Evolutionary conservation across 177 flowering plant species (phyloP), one percentile per base, ranked within the genome.

Genomic region (Vitis hybrid): DNA sequence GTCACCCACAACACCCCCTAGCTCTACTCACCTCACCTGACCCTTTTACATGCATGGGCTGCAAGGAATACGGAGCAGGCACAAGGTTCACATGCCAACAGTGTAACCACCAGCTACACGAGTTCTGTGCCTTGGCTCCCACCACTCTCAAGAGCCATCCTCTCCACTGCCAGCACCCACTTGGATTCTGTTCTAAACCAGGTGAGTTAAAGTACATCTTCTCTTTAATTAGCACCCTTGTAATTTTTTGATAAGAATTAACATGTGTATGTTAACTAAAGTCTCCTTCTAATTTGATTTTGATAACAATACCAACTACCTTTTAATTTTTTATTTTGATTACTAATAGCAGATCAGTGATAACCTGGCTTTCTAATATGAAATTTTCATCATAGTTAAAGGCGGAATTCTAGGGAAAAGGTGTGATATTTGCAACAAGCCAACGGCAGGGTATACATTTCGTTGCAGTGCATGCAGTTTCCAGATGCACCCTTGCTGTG

Each of bases 21-120:
- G 49, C 56, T 2, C 77, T 51, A 49, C 59, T 90, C 2, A 65
- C 40, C 64, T 60, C 71, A 51, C 82, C 86, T 3, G 83, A 85
- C 40, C 78, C 81, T 8, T 93, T 88, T 74, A 84, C 80, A 18
- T 91, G 98, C 80, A 63, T 63, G 61, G 92, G 89, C 30, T 93
- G 98, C 86, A 89, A 87, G 77, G 98, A 93, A 54, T 80, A 70
- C 30, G 98, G 97, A 12, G 87, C 95, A 2, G 97, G 97, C 52
- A 71, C 54, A 52, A 77, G 91, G 67, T 90, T 79, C 78, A 58
- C 72, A 2, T 90, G 97, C 79, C 82, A 23, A 17, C 72, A 57
- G 2, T 93, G 97, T 60, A 77, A 91, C 60, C 86, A 78, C 64
- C 86, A 91, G 80, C 81, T 91, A 0, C 98, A 93, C 64, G 89